Evolutionary conservation across 116 monocot genomes (phyloP).

Genomic region (Zostera marina): DNA sequence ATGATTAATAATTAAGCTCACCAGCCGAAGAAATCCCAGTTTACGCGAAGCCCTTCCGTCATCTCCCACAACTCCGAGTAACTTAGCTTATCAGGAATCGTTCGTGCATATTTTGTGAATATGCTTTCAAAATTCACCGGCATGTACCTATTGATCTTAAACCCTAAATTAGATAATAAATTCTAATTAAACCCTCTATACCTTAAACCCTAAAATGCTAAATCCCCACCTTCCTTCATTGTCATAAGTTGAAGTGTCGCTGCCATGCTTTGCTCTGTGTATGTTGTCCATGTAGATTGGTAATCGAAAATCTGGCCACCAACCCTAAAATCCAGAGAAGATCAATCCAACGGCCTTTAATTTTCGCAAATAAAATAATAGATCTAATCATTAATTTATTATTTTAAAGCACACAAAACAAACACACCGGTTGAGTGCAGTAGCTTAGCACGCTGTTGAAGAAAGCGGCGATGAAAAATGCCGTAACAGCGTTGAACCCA

Average conservation of each 20-base stretch:
- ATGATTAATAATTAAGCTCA: constrained; percentile 12
- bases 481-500: too few relatives aligned
- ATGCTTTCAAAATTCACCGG: constrained; percentile 71
- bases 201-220: background rate
- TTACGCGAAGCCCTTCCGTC: constrained; percentile 39
- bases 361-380: too few relatives aligned
- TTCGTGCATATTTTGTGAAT: constrained; percentile 64
- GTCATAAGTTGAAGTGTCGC: constrained; percentile 71
- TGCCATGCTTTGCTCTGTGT: constrained; percentile 70
- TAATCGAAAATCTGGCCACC: background rate
- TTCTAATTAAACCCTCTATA: background rate
- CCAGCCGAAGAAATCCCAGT: constrained; percentile 54
- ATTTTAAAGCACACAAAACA: too few relatives aligned
- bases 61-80: constrained; percentile 45
- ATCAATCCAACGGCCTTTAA: too few relatives aligned
- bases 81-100: constrained; percentile 42
- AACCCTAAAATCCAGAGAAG: too few relatives aligned
- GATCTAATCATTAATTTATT: too few relatives aligned
- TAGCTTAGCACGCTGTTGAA: too few relatives aligned
- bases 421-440: too few relatives aligned
- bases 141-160: constrained; percentile 21
- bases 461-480: too few relatives aligned
- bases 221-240: constrained; percentile 85
- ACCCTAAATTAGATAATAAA: background rate
- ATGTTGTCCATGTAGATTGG: constrained; percentile 45